These are phyloP conservation scores for Epichloe gansuensis DNA, from an alignment of 2,329 filamentous ascomycete species.

Conservation along the genomic window DNA sequence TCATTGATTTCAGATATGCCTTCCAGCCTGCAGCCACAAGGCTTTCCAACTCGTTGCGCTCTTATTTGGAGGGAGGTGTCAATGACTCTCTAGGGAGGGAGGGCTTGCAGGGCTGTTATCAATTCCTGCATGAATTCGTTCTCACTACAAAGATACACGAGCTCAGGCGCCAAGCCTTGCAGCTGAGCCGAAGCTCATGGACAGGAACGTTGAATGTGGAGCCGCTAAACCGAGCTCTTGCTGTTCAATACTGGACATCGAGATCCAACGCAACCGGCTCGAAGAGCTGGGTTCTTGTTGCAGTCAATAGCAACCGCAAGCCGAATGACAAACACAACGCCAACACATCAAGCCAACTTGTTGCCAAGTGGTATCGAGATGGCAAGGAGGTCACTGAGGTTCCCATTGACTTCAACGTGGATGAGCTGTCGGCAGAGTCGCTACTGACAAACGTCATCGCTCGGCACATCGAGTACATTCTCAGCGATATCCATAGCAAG, in stretches of 20 bases:
- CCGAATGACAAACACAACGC: conserved; percentile 26
- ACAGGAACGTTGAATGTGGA: conserved; percentile 67
- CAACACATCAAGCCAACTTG: conserved; percentile 41
- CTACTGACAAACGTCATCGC: conserved; percentile 66
- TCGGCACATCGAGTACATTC: conserved; percentile 58
- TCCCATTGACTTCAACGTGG: conserved; percentile 55
- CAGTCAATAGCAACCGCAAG: conserved; percentile 56
- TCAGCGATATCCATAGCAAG: conserved; percentile 52
- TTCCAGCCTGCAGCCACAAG: conserved; percentile 58
- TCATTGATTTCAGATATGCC: conserved; percentile 79
- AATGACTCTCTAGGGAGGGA: conserved; percentile 60
- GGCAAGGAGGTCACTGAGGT: conserved; percentile 59
- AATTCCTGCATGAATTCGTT: conserved; percentile 75
- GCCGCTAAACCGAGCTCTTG: conserved; percentile 65
- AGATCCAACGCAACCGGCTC: conserved; percentile 38
- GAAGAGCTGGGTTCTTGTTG: conserved; percentile 88
- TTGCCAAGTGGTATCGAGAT: conserved; percentile 73
- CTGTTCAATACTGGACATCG: conserved; percentile 82
- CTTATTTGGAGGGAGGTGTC: conserved; percentile 55
- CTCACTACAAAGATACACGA: conserved; percentile 85
- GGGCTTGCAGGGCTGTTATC: conserved; percentile 70
- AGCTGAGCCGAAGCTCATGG: conserved; percentile 62
- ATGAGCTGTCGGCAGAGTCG: conserved; percentile 58
- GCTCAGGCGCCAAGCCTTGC: conserved; percentile 62
- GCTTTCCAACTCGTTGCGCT: conserved; percentile 51